These are phyloP conservation scores for Pisolithus microcarpus DNA, from an alignment of 768 basidiomycete species.

Conservation along the genomic window DNA sequence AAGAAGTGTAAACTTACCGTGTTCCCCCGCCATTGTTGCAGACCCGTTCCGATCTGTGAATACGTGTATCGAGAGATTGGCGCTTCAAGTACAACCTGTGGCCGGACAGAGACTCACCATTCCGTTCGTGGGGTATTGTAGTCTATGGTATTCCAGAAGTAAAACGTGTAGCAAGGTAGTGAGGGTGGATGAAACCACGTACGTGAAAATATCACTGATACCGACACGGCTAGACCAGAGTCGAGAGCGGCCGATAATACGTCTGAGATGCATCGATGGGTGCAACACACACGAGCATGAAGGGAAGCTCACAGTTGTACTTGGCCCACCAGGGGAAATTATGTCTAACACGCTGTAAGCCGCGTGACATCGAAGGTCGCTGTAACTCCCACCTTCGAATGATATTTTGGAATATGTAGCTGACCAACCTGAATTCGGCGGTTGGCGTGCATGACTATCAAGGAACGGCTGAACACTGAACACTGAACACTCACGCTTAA, in stretches of 20 bases:
- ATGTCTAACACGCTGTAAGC: conserved; percentile 20
- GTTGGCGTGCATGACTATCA: neutral
- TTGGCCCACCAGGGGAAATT: conserved; percentile 33
- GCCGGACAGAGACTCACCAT: conserved; percentile 10
- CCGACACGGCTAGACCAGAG: conserved; percentile 60
- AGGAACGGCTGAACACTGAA: too few relatives aligned
- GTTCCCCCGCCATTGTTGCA: conserved; percentile 27
- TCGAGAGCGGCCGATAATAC: conserved; percentile 72
- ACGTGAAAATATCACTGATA: conserved; percentile 64
- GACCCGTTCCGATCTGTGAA: conserved; percentile 13
- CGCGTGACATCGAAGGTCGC: neutral
- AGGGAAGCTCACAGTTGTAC: conserved; percentile 54
- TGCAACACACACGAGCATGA: neutral
- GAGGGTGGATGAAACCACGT: conserved; percentile 14
- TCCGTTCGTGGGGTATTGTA: conserved; percentile 22
- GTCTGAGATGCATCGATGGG: conserved; percentile 31
- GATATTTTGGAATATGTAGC: conserved; percentile 59
- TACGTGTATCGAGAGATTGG: neutral
- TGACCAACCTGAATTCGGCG: neutral
- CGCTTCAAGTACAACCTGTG: too few relatives aligned
- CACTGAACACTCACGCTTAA: conserved; percentile 42
- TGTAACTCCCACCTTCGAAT: conserved; percentile 37
- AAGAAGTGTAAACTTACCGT: conserved; percentile 5
- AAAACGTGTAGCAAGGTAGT: neutral
- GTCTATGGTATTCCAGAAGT: too few relatives aligned